These are phyloP conservation scores for Aspergillus taichungensis DNA, from an alignment of 495 filamentous ascomycete species.

Conservation along the genomic window DNA sequence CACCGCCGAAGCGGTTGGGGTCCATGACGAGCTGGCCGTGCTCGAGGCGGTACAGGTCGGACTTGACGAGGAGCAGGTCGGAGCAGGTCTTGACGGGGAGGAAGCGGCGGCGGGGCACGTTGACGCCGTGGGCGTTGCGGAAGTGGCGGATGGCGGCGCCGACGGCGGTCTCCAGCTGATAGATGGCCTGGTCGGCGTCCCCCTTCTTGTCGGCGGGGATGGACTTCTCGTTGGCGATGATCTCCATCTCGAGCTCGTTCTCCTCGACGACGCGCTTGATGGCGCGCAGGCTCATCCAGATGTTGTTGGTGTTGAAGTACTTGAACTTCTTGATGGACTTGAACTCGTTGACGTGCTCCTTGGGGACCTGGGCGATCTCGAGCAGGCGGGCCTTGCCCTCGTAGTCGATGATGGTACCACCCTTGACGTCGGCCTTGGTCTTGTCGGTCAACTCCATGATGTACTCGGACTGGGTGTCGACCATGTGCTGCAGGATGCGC, in stretches of 20 bases:
- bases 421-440: conserved; percentile 99
- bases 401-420: conserved; percentile 99
- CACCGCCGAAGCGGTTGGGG: conserved; percentile 89
- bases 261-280: conserved; percentile 99
- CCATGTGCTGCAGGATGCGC: conserved; percentile 98
- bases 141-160: conserved; percentile 98
- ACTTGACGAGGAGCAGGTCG: conserved; percentile 99
- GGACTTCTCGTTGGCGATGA: conserved; percentile 98
- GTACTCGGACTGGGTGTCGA: conserved; percentile 89
- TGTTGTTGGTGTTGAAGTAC: conserved; percentile 99
- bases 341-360: conserved; percentile 99
- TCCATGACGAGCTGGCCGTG: conserved; percentile 97
- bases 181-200: conserved; percentile 92
- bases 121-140: conserved; percentile 96
- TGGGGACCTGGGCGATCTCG: conserved; percentile 99
- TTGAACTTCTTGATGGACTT: conserved; percentile 99
- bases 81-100: conserved; percentile 99
- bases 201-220: conserved; percentile 99
- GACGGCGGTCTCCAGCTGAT: conserved; percentile 97
- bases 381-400: conserved; percentile 92
- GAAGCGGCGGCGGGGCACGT: conserved; percentile 95
- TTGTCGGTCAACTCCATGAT: conserved; percentile 99
- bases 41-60: conserved; percentile 98
- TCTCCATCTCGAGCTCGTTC: conserved; percentile 98
- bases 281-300: conserved; percentile 97